These are phyloP conservation scores for Hypoxylon sp. DNA, from an alignment of 2,329 filamentous ascomycete species.

Conservation along the genomic window DNA sequence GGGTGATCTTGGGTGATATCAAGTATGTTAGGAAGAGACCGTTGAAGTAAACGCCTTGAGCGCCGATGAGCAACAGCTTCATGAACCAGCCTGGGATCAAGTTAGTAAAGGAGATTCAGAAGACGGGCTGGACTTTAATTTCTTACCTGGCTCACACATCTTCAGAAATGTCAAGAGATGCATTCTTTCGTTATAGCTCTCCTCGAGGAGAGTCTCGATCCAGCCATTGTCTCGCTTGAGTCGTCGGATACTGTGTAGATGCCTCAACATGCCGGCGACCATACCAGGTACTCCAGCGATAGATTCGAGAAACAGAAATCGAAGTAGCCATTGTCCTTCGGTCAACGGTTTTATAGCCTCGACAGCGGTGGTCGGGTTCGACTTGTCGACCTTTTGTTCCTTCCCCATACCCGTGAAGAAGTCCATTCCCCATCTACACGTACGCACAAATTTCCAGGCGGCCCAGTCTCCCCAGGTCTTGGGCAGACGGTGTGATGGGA, in stretches of 20 bases:
- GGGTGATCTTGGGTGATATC: constrained; percentile 83
- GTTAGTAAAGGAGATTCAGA: constrained; percentile 18
- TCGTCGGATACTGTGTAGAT: constrained; percentile 81
- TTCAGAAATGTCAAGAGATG: constrained; percentile 92
- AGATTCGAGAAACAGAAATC: constrained; percentile 93
- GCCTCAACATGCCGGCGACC: constrained; percentile 93
- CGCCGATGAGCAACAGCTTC: constrained; percentile 88
- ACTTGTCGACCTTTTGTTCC: constrained; percentile 71
- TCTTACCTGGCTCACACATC: constrained; percentile 75
- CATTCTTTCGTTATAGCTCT: constrained; percentile 94
- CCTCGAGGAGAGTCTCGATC: constrained; percentile 92
- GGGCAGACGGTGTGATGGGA: constrained; percentile 78
- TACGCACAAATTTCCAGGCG: constrained; percentile 78
- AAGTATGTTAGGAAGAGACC: constrained; percentile 89
- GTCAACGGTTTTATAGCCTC: constrained; percentile 69
- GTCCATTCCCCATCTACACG: constrained; percentile 83
- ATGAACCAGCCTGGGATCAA: constrained; percentile 76
- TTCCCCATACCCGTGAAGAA: constrained; percentile 76
- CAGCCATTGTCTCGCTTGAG: constrained; percentile 95
- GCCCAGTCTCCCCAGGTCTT: constrained; percentile 77
- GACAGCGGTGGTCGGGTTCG: constrained; percentile 63
- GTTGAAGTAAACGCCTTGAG: constrained; percentile 98
- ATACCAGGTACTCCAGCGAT: constrained; percentile 96
- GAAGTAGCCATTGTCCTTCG: constrained; percentile 86
- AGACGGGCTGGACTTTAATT: not conserved